A percentile compares a stretch with the other conserved stretches of the same genome.
Conservation (phyloP, 164 flowering plant species). For the Vitis labrusca region DNA sequence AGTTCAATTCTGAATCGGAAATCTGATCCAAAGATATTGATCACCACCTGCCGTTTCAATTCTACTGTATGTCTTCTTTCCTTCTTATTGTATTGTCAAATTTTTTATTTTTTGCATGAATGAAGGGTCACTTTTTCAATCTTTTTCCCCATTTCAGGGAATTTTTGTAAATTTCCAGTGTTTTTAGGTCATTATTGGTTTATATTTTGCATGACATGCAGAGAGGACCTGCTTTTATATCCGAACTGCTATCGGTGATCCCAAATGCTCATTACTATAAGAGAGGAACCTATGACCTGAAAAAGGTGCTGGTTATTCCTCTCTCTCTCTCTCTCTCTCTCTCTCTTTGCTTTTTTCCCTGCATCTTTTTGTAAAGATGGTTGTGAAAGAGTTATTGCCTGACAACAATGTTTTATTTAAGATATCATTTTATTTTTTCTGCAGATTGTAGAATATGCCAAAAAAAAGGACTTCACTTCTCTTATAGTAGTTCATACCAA, state of each 20-base stretch:
- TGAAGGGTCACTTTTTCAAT: background rate
- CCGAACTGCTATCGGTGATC: slow-evolving; percentile 72
- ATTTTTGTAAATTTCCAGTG: background rate
- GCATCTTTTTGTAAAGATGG: background rate
- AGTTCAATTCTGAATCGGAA: slow-evolving; percentile 58
- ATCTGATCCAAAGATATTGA: slow-evolving; percentile 63
- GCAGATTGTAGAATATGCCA: slow-evolving; percentile 91
- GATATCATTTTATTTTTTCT: slow-evolving; percentile 1
- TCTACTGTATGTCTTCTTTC: slow-evolving; percentile 60
- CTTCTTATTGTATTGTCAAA: background rate
- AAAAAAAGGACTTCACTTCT: slow-evolving; percentile 74
- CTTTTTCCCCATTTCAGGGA: background rate
- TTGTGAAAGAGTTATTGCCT: background rate
- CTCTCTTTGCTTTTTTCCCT: background rate
- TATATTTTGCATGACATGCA: slow-evolving; percentile 28
- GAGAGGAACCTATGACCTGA: slow-evolving; percentile 96
- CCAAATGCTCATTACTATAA: slow-evolving; percentile 86
- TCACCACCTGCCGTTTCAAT: slow-evolving; percentile 86
- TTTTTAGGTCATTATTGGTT: background rate
- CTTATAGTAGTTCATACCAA: slow-evolving; percentile 86
- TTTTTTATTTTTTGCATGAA: background rate
- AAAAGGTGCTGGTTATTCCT: slow-evolving; percentile 51
- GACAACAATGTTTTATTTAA: background rate
- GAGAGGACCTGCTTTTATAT: slow-evolving; percentile 92
- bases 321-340: background rate